Evolutionary conservation across 176 grass and related monocot species (phyloP).

Genomic region (Dactylis glomerata): DNA sequence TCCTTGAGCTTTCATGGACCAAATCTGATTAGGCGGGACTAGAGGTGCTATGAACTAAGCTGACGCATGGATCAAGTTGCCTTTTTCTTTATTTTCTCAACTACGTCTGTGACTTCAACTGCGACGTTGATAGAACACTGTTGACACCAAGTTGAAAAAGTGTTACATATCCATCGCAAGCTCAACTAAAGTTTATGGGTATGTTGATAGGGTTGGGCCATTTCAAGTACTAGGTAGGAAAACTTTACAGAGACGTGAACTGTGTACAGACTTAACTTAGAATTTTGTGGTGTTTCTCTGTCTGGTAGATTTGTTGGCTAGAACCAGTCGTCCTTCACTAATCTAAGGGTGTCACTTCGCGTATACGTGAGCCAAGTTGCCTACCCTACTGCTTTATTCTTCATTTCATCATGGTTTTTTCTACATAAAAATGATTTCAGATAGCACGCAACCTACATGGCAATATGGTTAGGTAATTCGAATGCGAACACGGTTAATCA

Average conservation of each 20-base stretch:
- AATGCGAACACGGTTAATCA: neutral
- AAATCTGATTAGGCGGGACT: neutral
- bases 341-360: neutral
- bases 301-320: constrained; percentile 31
- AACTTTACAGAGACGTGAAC: constrained; percentile 1
- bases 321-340: neutral
- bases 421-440: neutral
- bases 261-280: constrained; percentile 19
- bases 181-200: neutral
- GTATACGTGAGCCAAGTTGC: neutral
- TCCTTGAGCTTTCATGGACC: neutral
- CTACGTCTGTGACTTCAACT: constrained; percentile 20
- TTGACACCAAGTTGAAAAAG: constrained; percentile 25
- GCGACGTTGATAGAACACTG: neutral
- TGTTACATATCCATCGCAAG: neutral
- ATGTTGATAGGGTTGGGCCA: neutral
- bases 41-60: neutral
- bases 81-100: neutral
- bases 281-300: neutral
- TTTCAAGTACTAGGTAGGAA: constrained; percentile 26
- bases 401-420: neutral
- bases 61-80: neutral
- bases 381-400: neutral
- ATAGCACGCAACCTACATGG: neutral
- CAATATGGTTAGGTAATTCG: neutral